Base-by-base conservation (phyloP, 768 basidiomycete species). In the Candolleomyces efflorescens region DNA sequence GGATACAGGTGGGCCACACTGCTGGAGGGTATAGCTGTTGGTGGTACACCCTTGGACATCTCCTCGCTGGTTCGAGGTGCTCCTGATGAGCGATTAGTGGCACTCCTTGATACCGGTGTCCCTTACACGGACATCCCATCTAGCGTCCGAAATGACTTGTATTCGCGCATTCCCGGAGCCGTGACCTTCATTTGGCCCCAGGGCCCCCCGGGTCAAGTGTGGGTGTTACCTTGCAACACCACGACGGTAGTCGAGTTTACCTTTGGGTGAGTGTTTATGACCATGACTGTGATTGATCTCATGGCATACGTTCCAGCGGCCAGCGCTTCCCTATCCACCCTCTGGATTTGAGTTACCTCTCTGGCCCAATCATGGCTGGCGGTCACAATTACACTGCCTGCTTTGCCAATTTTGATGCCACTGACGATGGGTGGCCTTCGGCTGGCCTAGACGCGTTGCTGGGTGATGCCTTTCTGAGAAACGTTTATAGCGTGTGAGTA, bases 1-100 rank as follows among this genome's bases (percentile, higher is more conserved):
- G 62, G 65, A 1, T 63, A 71, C 3, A 66, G 76, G 0, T 81
- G 79, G 79, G 75, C 78, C 38, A 70, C 74, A 26, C 59, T 78
- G 23, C 59, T 79, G 38, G 73, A 74, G 1, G 72, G 70, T 3
- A 68, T 81, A 54, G 61, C 58, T 15, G 69, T 79, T 13, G 69
- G 74, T 55, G 71, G 69, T 0, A 59, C 59, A 17, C n/a, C 53
- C 0, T 39, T 71, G 18, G 18, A 55, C 0, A 62, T 79, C 50
- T 58, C 49, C 3, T 75, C 78, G 0, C 43, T 18, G n/a, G 66
- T 71, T 32, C 45, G 57, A 1, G 69, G 67, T 2, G 66, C 72
- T 3, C 69, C 74, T 6, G 56, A 60, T 0, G 75, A 68, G 0
- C 62, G 68, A 1, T 64, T 68, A 17, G 67, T 74, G 13, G 69